Percentiles rank a stretch among this genome's conserved stretches.
These are phyloP conservation scores for Candida ipomoeae DNA, from an alignment of 805 yeast species.

Conservation along the genomic window DNA sequence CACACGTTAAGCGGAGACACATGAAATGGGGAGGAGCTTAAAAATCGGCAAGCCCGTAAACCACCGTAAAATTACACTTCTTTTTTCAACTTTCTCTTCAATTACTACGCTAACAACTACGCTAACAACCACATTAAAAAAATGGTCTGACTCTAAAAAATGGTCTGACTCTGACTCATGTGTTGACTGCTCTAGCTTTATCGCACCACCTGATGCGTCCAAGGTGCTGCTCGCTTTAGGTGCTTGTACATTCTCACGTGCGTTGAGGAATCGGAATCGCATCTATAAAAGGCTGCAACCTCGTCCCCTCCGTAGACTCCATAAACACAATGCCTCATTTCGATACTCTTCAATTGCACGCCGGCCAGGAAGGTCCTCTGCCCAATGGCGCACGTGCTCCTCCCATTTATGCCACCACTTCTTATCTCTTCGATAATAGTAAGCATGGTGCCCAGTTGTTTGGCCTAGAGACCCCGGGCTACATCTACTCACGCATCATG, in stretches of 20 bases:
- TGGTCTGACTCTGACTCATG: too few relatives aligned
- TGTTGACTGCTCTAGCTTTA: too few relatives aligned
- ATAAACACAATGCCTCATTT: slow-evolving; percentile 51
- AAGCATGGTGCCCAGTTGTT: slow-evolving; percentile 90
- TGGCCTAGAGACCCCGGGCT: slow-evolving; percentile 79
- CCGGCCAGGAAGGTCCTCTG: slow-evolving; percentile 77
- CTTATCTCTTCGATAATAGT: slow-evolving; percentile 83
- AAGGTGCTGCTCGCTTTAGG: neutral
- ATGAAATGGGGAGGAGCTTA: too few relatives aligned
- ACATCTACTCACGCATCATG: slow-evolving; percentile 82
- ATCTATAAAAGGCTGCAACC: neutral
- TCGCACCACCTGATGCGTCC: too few relatives aligned
- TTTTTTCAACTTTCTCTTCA: too few relatives aligned
- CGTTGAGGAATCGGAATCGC: slow-evolving; percentile 1
- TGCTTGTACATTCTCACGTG: slow-evolving; percentile 4
- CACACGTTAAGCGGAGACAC: too few relatives aligned
- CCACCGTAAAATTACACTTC: too few relatives aligned
- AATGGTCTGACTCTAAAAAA: too few relatives aligned
- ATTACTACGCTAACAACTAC: too few relatives aligned
- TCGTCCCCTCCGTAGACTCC: neutral
- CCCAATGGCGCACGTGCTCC: slow-evolving; percentile 78
- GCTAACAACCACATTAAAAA: too few relatives aligned
- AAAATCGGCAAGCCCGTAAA: too few relatives aligned
- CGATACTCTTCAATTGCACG: slow-evolving; percentile 91
- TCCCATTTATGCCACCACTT: slow-evolving; percentile 89